Base-by-base conservation (phyloP, 441 rosid species). In the Omphalea diandra region DNA sequence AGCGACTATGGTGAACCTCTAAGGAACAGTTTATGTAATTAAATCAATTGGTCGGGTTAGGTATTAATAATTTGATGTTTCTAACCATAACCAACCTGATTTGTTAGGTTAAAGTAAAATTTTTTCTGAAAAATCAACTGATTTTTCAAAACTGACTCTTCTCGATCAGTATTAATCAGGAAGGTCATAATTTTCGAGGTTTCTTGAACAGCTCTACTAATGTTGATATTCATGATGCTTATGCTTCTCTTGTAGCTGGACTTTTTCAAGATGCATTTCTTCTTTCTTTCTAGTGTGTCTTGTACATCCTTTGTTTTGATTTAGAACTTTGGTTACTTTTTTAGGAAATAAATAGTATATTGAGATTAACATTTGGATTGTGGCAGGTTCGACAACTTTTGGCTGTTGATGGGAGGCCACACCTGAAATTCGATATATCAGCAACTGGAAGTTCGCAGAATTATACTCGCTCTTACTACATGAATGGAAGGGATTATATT, bases 401-500 rank as follows among this genome's bases (percentile, higher is more conserved):
- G 74, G 86, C 98, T 63, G 98, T 73, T 65, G 98, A 94, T 82
- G 99, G 99, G 67, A 88, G 94, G 76, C 76, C 83, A 63, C 94
- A 89, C 82, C 56, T 90, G 77, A 83, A 83, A 77, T 89, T 92
- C 75, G 90, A 85, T 44, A 94, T 90, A 62, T 73, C 87, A 27
- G 81, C 94, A 33, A 89, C 89, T 1, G 90, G 94, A 77, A 90
- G 97, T 79, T 58, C 92, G 1, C 93, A 92, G 77, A 94, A 94
- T 76, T 94, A 90, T 74, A 94, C 99, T 22, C 93, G 98, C 44
- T 92, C 99, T 0, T 94, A 94, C 75, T 94, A 94, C 87, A 79
- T 94, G 87, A 94, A 92, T 57, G 96, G 99, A 49, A 88, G 91
- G 79, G 97, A 94, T 79, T 94, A 94, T 69, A 83, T 94, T 73